Base-by-base conservation (phyloP, 2,329 filamentous ascomycete species). In the Aspergillus sp. region DNA sequence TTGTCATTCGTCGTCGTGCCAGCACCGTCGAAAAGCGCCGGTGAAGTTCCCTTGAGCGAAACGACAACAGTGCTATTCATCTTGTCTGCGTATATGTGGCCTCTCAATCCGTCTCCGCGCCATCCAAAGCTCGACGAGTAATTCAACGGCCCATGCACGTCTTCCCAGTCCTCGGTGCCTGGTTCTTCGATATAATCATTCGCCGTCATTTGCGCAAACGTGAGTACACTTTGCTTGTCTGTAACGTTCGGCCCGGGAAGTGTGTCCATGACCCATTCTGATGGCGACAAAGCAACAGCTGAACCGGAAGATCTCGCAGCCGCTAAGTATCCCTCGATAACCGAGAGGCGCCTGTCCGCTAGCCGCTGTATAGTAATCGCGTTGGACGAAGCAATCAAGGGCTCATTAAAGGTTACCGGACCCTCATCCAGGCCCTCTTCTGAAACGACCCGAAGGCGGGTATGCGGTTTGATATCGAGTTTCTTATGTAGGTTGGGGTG, bases 1-100 rank as follows among this genome's bases (percentile, higher is more conserved):
- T 98, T 98, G 64, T 98, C 91, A 47, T 94, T 94, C 15, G 86
- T 93, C 0, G 89, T 96, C 1, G 91, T 96, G 32, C 88, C 89
- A 24, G 89, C 83, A n/a, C 91, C 91, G 57, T 96, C 89, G 53
- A 95, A 96, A 3, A 96, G 79, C 8, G 91, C 89, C 2, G 81
- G 76, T 1, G 80, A 84, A 0, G 88, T 95, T 33, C 89, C 91
- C 63, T 98, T 98, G 35, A 98, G 63, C 4, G 86, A 88, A 43
- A 96, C 91, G 26, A 96, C 78, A 33, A 96, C 72, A 1, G 89
- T 96, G 22, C 75, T 75, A 58, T 96, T 95, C 24, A 65, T 74
- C 48, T 86, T 76, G 51, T 96, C 86, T 11, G 83, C 81, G 62
- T 89, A 96, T 35, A 98, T 78, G 57, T 98, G 91, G 2, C 91